These are phyloP conservation scores for Erysiphe neolycopersici DNA, from an alignment of 2,329 filamentous ascomycete species.

Conservation along the genomic window DNA sequence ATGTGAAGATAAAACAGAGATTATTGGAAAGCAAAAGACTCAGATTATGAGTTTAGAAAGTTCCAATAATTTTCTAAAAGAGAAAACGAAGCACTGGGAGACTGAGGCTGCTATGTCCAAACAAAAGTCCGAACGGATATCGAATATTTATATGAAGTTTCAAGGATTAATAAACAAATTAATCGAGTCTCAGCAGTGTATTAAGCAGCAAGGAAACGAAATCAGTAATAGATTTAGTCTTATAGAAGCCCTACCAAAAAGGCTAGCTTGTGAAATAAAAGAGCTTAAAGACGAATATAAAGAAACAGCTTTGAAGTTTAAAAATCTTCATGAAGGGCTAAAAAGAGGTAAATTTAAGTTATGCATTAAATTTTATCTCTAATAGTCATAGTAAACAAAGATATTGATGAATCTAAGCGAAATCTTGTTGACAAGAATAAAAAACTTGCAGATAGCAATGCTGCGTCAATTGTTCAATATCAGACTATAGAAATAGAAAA, in stretches of 20 bases:
- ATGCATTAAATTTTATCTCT: neutral
- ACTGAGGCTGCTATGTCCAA: conserved; percentile 5
- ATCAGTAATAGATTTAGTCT: conserved; percentile 1
- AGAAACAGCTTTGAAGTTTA: neutral
- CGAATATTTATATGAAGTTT: conserved; percentile 9
- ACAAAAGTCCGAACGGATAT: conserved; percentile 7
- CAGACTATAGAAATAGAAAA: neutral
- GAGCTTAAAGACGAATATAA: neutral
- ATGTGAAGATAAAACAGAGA: neutral
- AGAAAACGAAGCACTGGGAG: conserved; percentile 2
- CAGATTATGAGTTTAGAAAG: conserved; percentile 5
- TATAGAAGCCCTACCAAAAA: neutral
- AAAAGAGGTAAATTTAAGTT: neutral
- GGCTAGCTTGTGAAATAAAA: neutral
- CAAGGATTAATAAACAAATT: conserved; percentile 14
- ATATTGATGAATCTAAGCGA: neutral
- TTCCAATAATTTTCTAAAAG: neutral
- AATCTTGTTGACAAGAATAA: conserved; percentile 1
- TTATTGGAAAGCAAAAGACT: conserved; percentile 2
- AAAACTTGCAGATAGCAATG: conserved; percentile 1
- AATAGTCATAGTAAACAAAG: conserved; percentile 1
- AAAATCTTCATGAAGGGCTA: neutral
- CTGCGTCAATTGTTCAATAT: neutral
- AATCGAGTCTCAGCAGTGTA: conserved; percentile 6
- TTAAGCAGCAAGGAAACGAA: conserved; percentile 4